Percentiles rank a stretch among this genome's conserved stretches.
These are phyloP conservation scores for Piper betle DNA, from an alignment of 164 flowering plant species.

Conservation along the genomic window DNA sequence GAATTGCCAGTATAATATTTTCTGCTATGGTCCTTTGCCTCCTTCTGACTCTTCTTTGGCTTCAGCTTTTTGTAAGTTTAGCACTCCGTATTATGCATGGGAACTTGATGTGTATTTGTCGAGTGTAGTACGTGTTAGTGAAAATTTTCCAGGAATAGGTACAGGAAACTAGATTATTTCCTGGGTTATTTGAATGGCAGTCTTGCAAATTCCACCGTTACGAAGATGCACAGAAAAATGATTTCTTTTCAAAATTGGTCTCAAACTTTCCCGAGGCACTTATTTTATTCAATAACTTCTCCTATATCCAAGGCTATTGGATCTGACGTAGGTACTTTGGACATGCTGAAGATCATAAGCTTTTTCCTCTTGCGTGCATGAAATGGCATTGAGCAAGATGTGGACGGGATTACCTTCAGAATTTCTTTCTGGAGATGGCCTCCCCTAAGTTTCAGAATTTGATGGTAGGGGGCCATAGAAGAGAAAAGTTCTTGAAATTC, in stretches of 20 bases:
- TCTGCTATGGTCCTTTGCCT: slow-evolving; percentile 57
- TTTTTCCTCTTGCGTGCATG: slow-evolving; percentile 48
- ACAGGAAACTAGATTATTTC: slow-evolving; percentile 4
- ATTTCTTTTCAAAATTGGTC: slow-evolving; percentile 9
- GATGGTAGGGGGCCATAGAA: slow-evolving; percentile 14
- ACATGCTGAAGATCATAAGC: slow-evolving; percentile 25
- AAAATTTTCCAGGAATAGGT: slow-evolving; percentile 24
- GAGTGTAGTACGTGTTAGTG: slow-evolving; percentile 21
- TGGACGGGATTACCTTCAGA: slow-evolving; percentile 46
- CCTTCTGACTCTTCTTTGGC: slow-evolving; percentile 13
- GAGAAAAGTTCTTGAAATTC: slow-evolving; percentile 24
- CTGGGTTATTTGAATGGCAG: neutral
- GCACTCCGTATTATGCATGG: slow-evolving; percentile 51
- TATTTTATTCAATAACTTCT: slow-evolving; percentile 30
- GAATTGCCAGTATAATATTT: slow-evolving; percentile 46
- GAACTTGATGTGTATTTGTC: slow-evolving; percentile 28
- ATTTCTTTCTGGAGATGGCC: slow-evolving; percentile 35
- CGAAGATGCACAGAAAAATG: neutral
- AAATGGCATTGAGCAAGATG: slow-evolving; percentile 38
- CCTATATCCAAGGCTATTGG: slow-evolving; percentile 25
- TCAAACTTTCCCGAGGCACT: slow-evolving; percentile 16
- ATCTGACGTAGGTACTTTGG: slow-evolving; percentile 16
- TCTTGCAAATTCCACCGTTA: neutral
- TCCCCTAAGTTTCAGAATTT: slow-evolving; percentile 39
- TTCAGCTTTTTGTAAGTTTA: slow-evolving; percentile 19